These are phyloP conservation scores for Xanthoceras sorbifolium DNA, from an alignment of 345 rosid genomes.

Conservation along the genomic window DNA sequence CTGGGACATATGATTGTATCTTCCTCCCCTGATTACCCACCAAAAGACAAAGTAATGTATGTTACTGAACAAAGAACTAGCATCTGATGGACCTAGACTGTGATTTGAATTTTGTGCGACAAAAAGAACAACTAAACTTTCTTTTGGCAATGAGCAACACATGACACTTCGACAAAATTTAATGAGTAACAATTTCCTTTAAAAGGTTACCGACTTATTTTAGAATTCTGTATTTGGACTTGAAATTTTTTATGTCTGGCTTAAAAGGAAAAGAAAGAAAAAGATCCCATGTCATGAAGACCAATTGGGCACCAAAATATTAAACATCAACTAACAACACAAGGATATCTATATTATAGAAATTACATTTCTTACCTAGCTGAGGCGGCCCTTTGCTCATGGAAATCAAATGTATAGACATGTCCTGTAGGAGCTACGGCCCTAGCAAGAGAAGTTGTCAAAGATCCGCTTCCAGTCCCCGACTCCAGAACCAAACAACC, in stretches of 20 bases:
- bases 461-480: conserved; percentile 94
- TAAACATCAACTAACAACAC: neutral
- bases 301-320: neutral
- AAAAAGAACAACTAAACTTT: neutral
- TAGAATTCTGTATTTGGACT: neutral
- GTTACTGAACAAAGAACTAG: neutral
- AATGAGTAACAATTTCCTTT: neutral
- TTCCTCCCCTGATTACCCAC: neutral
- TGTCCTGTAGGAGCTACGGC: conserved; percentile 93
- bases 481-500: conserved; percentile 93
- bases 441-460: conserved; percentile 82
- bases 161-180: neutral
- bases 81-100: neutral
- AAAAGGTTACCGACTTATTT: neutral
- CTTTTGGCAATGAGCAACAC: neutral
- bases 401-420: conserved; percentile 92
- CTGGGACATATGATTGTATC: neutral
- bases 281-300: neutral
- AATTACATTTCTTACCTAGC: conserved; percentile 58
- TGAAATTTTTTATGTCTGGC: no score
- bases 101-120: neutral
- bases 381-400: conserved; percentile 86
- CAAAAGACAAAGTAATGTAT: neutral
- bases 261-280: no score
- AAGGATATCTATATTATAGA: neutral